A percentile compares a stretch with the other conserved stretches of the same genome.
Conservation (phyloP, 1,284 basidiomycete genomes). For the Trichosporon asahii region DNA sequence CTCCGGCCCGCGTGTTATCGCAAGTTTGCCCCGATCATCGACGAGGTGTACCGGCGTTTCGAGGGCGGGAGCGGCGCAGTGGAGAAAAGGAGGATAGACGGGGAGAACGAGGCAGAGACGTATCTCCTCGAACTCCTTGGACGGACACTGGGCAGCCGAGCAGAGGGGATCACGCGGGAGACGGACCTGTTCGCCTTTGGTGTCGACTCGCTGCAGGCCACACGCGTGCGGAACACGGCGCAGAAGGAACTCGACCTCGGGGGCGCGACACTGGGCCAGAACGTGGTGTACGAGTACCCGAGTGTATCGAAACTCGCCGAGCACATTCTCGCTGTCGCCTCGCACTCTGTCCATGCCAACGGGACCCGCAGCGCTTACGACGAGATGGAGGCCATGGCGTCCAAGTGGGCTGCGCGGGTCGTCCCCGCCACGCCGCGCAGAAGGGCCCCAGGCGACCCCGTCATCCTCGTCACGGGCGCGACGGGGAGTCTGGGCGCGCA, state of each 20-base stretch:
- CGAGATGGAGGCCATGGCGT: conserved; percentile 53
- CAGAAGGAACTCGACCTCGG: conserved; percentile 54
- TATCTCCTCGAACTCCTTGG: conserved; percentile 51
- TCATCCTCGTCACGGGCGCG: conserved; percentile 57
- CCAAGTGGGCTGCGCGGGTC: conserved; percentile 50
- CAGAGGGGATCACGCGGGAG: conserved; percentile 27
- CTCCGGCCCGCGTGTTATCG: conserved; percentile 54
- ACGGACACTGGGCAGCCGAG: conserved; percentile 46
- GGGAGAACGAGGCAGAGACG: conserved; percentile 47
- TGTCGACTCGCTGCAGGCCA: conserved; percentile 61
- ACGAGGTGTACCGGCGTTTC: conserved; percentile 55
- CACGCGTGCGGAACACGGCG: conserved; percentile 58
- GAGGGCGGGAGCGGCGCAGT: conserved; percentile 51
- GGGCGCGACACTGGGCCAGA: conserved; percentile 51
- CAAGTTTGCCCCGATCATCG: conserved; percentile 57
- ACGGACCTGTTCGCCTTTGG: conserved; percentile 53
- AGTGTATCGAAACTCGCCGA: conserved; percentile 37
- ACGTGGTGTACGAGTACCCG: conserved; percentile 52
- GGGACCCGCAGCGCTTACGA: not conserved
- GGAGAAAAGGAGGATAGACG: conserved; percentile 46
- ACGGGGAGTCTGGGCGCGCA: conserved; percentile 64
- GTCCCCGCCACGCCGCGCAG: not conserved
- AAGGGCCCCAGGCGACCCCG: not conserved
- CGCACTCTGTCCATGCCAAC: not conserved
- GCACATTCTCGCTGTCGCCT: conserved; percentile 38